Evolutionary conservation across 176 grass and related monocot species (phyloP), one percentile per base, ranked within the genome.

Genomic region (Carex myosuroides): DNA sequence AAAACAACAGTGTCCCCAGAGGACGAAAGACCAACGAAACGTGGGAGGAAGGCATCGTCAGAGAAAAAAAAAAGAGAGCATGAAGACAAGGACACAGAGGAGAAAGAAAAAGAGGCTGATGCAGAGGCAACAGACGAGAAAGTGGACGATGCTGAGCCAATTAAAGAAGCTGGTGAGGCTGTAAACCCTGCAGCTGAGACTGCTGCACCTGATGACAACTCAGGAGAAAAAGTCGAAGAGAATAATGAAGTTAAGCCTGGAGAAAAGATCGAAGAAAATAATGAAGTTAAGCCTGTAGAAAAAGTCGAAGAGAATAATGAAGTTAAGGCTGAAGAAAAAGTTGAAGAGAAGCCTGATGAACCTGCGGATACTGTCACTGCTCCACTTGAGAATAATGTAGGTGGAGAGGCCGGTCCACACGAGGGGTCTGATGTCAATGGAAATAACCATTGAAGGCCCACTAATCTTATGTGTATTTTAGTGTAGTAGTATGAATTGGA

Each of bases 1-100:
- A 99, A 94, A 89, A 72, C 84, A 64, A 72, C 84, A 33, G 95
- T 92, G 75, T 95, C 85, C 30, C 90, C 91, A 55, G 91, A 95
- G 87, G 88, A 89, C 2, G 92, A 95, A 83, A 90, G 69, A 72
- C 90, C 86, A 22, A 95, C 93, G 37, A 89, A 89, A 54, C 64
- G 87, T 9, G 77, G 79, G 33, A 89, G 78, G 69, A 81, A 80
- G 52, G 26, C 73, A 33, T 56, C 17, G 54, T 88, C 86, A 58
- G 83, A 82, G 44, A 81, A 79, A 17, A 85, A 88, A 62, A 81
- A 85, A 13, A 41, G 37, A n/a, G 79, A 63, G 9, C 16, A 54
- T 10, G 79, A 81, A 81, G 39, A 82, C 16, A 82, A 81, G 20
- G 70, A 74, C 5, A 80, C 55, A 18, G 77, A 60, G 58, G 77